Percentiles rank a stretch among this genome's conserved stretches.
phyloP scores from a whole-genome alignment of 208 protist species.

The Wallacemonas collosoma region DNA sequence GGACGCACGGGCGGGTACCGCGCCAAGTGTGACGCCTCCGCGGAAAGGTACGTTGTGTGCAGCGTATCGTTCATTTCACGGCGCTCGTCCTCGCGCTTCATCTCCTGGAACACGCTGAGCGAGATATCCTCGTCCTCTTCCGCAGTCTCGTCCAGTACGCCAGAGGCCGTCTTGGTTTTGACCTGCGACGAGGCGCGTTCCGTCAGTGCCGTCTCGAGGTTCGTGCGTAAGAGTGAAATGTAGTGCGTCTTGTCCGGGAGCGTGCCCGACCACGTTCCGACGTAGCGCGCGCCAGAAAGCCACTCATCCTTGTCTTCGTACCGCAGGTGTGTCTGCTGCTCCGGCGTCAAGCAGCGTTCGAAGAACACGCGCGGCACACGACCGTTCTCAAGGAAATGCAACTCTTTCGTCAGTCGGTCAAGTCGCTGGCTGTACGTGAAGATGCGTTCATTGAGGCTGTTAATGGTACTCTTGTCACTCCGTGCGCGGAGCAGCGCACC shows the following conservation, averaged over 20 bases:
- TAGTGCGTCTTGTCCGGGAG: slow-evolving; percentile 29
- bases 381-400: slow-evolving; percentile 83
- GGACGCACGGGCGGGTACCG: slow-evolving; percentile 53
- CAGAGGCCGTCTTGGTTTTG: slow-evolving; percentile 15
- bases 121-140: slow-evolving; percentile 73
- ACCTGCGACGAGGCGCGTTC: background rate
- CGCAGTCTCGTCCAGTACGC: slow-evolving; percentile 10
- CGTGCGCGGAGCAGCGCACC: slow-evolving; percentile 56
- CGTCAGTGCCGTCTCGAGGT: slow-evolving; percentile 16
- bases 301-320: slow-evolving; percentile 87
- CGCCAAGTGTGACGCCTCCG: slow-evolving; percentile 69
- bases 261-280: slow-evolving; percentile 32
- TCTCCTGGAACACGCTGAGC: slow-evolving; percentile 88
- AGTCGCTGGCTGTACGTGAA: slow-evolving; percentile 75
- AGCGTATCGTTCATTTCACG: slow-evolving; percentile 74
- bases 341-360: slow-evolving; percentile 83
- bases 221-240: slow-evolving; percentile 29
- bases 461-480: slow-evolving; percentile 63
- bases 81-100: slow-evolving; percentile 81
- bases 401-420: slow-evolving; percentile 78
- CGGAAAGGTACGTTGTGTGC: slow-evolving; percentile 71
- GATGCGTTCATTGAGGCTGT: slow-evolving; percentile 79
- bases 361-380: slow-evolving; percentile 82
- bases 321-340: slow-evolving; percentile 70
- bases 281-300: slow-evolving; percentile 69